Evolutionary conservation across 176 grass and related monocot species (phyloP).

Genomic region (Ensete glaucum): DNA sequence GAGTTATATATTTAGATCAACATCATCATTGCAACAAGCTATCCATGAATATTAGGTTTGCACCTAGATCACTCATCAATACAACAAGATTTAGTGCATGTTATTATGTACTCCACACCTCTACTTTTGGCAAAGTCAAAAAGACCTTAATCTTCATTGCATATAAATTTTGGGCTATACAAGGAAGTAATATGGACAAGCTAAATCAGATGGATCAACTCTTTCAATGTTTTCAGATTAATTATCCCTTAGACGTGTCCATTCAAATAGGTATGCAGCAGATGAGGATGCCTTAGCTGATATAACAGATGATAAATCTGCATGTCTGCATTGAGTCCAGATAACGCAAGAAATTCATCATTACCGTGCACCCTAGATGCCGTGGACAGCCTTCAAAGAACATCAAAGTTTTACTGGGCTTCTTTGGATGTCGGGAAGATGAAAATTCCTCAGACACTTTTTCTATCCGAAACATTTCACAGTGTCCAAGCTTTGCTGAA

Average conservation of each 20-base stretch:
- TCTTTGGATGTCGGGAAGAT: constrained; percentile 33
- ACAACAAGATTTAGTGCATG: too few species aligned
- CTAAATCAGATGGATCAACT: too few species aligned
- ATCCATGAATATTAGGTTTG: background rate
- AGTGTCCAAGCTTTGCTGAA: constrained; percentile 50
- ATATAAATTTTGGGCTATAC: too few species aligned
- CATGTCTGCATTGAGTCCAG: background rate
- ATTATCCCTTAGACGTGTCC: background rate
- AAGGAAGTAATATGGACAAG: too few species aligned
- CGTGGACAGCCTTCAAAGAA: constrained; percentile 87
- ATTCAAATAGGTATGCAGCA: background rate
- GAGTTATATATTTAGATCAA: background rate
- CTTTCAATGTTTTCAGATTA: background rate
- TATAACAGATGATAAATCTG: background rate
- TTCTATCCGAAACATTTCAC: constrained; percentile 70
- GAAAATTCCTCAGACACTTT: constrained; percentile 46
- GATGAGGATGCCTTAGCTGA: background rate
- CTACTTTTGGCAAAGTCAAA: too few species aligned
- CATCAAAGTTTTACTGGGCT: constrained; percentile 73
- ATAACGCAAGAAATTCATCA: constrained; percentile 17
- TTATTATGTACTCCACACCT: too few species aligned
- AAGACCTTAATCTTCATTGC: too few species aligned
- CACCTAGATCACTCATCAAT: too few species aligned
- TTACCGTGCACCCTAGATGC: constrained; percentile 93
- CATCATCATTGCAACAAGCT: background rate